Conservation (phyloP, 768 basidiomycete genomes). For the Suillus subalutaceus region DNA sequence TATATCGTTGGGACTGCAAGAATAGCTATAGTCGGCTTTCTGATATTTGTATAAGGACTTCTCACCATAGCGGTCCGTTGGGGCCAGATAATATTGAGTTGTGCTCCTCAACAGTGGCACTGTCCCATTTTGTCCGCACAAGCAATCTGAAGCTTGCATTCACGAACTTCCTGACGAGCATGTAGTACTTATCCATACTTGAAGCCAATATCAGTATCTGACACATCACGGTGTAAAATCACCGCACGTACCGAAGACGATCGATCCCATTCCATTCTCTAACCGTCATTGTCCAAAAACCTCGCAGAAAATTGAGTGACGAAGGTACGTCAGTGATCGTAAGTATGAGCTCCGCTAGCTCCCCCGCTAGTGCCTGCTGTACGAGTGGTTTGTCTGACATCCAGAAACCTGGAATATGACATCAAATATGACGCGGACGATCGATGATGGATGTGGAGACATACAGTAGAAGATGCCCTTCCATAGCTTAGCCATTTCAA, state of each 20-base stretch:
- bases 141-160: conserved; percentile 86
- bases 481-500: conserved; percentile 93
- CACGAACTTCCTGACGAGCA: conserved; percentile 88
- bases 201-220: conserved; percentile 15
- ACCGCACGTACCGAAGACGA: conserved; percentile 67
- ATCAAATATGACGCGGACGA: conserved; percentile 6
- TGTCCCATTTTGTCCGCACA: conserved; percentile 70
- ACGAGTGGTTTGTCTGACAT: conserved; percentile 99
- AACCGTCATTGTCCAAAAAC: conserved; percentile 90
- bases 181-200: conserved; percentile 97
- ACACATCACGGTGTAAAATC: neutral
- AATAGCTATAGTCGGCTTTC: conserved; percentile 9
- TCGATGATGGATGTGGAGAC: conserved; percentile 23
- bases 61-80: conserved; percentile 89
- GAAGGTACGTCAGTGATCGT: conserved; percentile 58
- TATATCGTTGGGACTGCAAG: conserved; percentile 62
- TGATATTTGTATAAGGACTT: neutral
- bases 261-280: conserved; percentile 96
- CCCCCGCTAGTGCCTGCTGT: conserved; percentile 87
- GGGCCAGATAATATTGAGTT: conserved; percentile 62
- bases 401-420: conserved; percentile 78
- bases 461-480: conserved; percentile 97
- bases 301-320: conserved; percentile 77
- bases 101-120: conserved; percentile 55
- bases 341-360: conserved; percentile 81